A percentile compares a stretch with the other conserved stretches of the same genome.
phyloP scores from a whole-genome alignment of 768 basidiomycete genomes.

The Sarcodon sp. region DNA sequence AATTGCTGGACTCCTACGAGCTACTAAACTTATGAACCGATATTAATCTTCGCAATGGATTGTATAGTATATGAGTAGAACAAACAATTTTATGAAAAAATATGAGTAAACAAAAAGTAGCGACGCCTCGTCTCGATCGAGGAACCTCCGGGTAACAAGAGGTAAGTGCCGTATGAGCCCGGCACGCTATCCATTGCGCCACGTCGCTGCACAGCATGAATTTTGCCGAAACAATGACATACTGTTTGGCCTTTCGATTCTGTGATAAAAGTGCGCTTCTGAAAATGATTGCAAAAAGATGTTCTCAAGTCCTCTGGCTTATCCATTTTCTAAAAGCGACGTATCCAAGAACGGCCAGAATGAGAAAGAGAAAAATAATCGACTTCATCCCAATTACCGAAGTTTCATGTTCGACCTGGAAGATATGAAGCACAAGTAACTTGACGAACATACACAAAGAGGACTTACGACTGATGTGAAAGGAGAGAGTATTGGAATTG shows the following conservation, averaged over 20 bases:
- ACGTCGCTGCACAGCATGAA: background rate
- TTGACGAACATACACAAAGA: background rate
- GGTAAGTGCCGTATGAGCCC: background rate
- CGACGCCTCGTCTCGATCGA: constrained; percentile 1
- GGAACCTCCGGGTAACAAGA: background rate
- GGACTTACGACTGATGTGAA: constrained; percentile 61
- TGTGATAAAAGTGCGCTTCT: no score
- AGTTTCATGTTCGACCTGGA: constrained; percentile 63
- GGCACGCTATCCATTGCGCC: constrained; percentile 1
- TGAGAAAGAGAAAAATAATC: constrained; percentile 26
- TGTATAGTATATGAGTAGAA: no score
- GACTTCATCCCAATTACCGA: constrained; percentile 42
- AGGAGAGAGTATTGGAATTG: constrained; percentile 67
- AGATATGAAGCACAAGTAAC: background rate
- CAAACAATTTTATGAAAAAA: no score
- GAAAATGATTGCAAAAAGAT: no score
- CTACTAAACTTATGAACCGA: no score
- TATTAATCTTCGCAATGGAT: no score
- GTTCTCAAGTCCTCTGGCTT: no score
- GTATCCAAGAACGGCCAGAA: constrained; percentile 4
- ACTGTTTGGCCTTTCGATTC: no score
- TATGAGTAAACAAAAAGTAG: background rate
- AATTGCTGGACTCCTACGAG: no score
- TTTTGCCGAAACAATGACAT: no score
- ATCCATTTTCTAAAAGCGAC: background rate